Evolutionary conservation across 2,329 filamentous ascomycete genomes (phyloP).

Genomic region (Aspergillus neoniger): DNA sequence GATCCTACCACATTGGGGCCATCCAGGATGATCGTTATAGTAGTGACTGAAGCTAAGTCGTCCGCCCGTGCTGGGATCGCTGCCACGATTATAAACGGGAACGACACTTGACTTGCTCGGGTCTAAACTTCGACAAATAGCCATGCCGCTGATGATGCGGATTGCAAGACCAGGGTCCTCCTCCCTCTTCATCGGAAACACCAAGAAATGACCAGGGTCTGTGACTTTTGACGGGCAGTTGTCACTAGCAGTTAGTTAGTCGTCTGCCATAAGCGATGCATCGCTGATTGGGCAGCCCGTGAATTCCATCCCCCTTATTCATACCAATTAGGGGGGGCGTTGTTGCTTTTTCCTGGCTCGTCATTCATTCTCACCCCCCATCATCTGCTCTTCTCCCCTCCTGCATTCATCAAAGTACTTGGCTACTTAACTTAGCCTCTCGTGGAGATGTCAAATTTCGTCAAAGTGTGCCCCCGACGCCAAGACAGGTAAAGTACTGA

Average conservation of each 20-base stretch:
- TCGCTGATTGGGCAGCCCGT: not conserved
- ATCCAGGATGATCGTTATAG: conserved; percentile 4
- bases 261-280: not conserved
- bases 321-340: not conserved
- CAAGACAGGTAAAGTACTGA: not conserved
- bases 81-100: not conserved
- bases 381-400: too few relatives aligned
- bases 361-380: too few relatives aligned
- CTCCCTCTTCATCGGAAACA: not conserved
- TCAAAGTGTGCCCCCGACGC: not conserved
- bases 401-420: not conserved
- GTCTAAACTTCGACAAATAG: not conserved
- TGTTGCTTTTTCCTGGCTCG: not conserved
- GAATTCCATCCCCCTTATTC: not conserved
- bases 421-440: not conserved
- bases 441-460: conserved; percentile 7
- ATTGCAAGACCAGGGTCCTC: not conserved
- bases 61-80: not conserved
- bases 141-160: not conserved
- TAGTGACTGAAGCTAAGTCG: not conserved
- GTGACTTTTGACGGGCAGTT: not conserved
- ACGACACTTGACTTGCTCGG: not conserved
- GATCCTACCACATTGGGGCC: conserved; percentile 1
- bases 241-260: too few relatives aligned
- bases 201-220: not conserved